These are phyloP conservation scores for Hyphopichia pseudoburtonii DNA, from an alignment of 1,139 yeast genomes.

Conservation along the genomic window DNA sequence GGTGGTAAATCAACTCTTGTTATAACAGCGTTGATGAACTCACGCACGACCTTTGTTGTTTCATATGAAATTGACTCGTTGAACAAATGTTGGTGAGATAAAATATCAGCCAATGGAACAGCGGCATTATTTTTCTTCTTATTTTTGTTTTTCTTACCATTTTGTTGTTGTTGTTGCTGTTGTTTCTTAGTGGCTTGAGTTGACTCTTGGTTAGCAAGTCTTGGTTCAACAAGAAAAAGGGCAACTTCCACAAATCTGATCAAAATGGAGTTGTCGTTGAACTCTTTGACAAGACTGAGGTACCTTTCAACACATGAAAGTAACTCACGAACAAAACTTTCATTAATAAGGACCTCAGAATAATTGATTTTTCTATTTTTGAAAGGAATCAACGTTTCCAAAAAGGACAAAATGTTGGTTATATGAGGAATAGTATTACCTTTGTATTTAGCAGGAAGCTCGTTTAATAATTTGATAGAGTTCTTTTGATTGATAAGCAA, in stretches of 20 bases:
- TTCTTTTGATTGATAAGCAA: conserved; percentile 43
- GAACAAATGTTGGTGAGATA: conserved; percentile 68
- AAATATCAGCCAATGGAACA: conserved; percentile 64
- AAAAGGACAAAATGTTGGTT: conserved; percentile 43
- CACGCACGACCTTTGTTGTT: conserved; percentile 40
- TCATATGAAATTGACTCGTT: conserved; percentile 35
- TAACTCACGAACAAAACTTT: conserved; percentile 27
- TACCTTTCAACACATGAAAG: conserved; percentile 28
- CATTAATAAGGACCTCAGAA: conserved; percentile 29
- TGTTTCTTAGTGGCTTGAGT: conserved; percentile 1
- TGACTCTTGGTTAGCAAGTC: conserved; percentile 13
- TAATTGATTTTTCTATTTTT: conserved; percentile 37
- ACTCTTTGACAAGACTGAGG: conserved; percentile 30
- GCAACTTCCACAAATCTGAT: conserved; percentile 49
- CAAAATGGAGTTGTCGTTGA: conserved; percentile 39
- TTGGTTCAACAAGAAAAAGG: conserved; percentile 44
- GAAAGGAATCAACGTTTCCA: conserved; percentile 57
- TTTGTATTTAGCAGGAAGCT: conserved; percentile 38
- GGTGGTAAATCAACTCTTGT: conserved; percentile 56
- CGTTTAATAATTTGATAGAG: conserved; percentile 42
- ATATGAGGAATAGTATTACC: conserved; percentile 52
- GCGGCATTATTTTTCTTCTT: conserved; percentile 45
- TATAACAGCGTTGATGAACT: conserved; percentile 51
- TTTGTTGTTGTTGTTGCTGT: conserved; percentile 6
- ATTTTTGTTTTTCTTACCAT: conserved; percentile 26